Percentiles rank a stretch among this genome's conserved stretches.
phyloP scores from a whole-genome alignment of 1,139 yeast species.

The Debaryomyces udenii region DNA sequence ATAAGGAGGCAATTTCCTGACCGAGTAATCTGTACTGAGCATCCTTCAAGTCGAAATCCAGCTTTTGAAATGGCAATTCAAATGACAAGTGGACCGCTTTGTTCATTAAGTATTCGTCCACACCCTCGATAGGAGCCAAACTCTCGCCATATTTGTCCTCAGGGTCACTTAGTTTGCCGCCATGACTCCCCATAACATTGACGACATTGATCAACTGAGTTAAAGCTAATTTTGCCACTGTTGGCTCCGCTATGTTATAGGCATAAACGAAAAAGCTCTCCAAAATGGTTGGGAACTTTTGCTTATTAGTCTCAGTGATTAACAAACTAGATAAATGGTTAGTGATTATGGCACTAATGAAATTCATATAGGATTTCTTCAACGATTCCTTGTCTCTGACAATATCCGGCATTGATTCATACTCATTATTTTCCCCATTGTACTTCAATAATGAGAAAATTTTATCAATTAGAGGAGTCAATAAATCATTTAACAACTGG shows the following conservation, averaged over 20 bases:
- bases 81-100: conserved; percentile 70
- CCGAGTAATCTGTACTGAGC: conserved; percentile 78
- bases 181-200: conserved; percentile 60
- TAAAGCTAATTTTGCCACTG: conserved; percentile 69
- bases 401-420: conserved; percentile 47
- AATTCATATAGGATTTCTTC: conserved; percentile 69
- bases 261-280: conserved; percentile 69
- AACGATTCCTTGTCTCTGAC: conserved; percentile 62
- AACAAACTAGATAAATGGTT: conserved; percentile 82
- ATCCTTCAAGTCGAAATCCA: conserved; percentile 67
- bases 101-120: conserved; percentile 68
- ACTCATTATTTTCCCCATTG: conserved; percentile 21
- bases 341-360: conserved; percentile 68
- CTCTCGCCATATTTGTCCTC: conserved; percentile 57
- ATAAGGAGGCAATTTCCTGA: conserved; percentile 71
- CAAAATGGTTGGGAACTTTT: conserved; percentile 63
- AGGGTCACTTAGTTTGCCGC: conserved; percentile 62
- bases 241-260: conserved; percentile 54
- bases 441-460: conserved; percentile 56
- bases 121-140: conserved; percentile 64
- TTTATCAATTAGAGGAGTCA: conserved; percentile 73
- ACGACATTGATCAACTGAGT: conserved; percentile 70
- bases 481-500: conserved; percentile 69
- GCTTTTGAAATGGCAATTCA: conserved; percentile 77
- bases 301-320: conserved; percentile 65